phyloP scores from a whole-genome alignment of 2,329 filamentous ascomycete genomes.

The Claviceps sp. region DNA sequence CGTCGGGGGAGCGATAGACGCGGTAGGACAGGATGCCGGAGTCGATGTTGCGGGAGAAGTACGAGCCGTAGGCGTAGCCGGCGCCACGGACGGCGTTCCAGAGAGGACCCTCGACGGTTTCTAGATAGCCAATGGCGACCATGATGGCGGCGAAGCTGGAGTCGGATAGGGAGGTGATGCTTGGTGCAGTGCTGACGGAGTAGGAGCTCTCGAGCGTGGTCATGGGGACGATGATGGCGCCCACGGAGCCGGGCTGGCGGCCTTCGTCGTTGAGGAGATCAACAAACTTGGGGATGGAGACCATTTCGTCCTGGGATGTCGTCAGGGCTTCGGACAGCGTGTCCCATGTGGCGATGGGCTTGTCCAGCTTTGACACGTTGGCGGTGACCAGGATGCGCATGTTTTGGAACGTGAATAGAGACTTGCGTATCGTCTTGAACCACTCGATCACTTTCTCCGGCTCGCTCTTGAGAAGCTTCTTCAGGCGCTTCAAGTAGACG shows the following conservation, averaged over 20 bases:
- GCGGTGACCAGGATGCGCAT: conserved; percentile 75
- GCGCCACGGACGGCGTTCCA: conserved; percentile 90
- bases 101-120: conserved; percentile 83
- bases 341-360: conserved; percentile 72
- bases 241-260: conserved; percentile 57
- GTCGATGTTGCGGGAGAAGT: conserved; percentile 65
- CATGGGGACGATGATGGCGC: conserved; percentile 75
- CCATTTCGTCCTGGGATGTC: conserved; percentile 31
- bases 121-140: conserved; percentile 82
- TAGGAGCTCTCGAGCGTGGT: conserved; percentile 87
- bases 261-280: conserved; percentile 66
- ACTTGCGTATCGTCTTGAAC: conserved; percentile 62
- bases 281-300: conserved; percentile 56
- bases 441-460: conserved; percentile 62
- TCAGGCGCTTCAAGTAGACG: conserved; percentile 73
- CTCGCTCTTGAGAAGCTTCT: conserved; percentile 64
- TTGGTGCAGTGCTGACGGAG: conserved; percentile 60
- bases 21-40: conserved; percentile 70
- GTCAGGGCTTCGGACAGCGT: conserved; percentile 27
- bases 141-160: conserved; percentile 70
- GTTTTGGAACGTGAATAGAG: conserved; percentile 73
- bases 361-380: conserved; percentile 57
- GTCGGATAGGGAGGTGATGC: conserved; percentile 62
- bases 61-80: conserved; percentile 81
- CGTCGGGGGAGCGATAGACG: conserved; percentile 82